Conservation (phyloP, 345 rosid species). For the Bretschneidera sinensis region DNA sequence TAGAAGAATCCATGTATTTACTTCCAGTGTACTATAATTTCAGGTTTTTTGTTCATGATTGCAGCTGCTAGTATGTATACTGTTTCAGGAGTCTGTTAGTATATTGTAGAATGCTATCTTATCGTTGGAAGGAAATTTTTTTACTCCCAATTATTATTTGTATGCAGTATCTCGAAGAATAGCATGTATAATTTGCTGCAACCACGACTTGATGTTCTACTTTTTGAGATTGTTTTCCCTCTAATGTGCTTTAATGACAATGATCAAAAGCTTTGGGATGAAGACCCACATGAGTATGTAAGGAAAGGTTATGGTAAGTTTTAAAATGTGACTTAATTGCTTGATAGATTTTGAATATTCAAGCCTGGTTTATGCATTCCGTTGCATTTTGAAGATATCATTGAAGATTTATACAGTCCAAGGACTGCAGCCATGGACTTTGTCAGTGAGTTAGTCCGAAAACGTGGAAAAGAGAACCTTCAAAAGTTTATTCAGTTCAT, state of each 20-base stretch:
- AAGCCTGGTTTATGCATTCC: slow-evolving; percentile 10
- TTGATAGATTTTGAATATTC: slow-evolving; percentile 3
- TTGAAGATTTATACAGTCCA: slow-evolving; percentile 98
- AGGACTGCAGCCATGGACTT: slow-evolving; percentile 98
- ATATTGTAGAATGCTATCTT: too few species aligned
- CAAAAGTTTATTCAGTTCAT: slow-evolving; percentile 82
- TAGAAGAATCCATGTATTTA: too few species aligned
- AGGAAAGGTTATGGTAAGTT: slow-evolving; percentile 99
- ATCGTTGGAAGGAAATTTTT: not conserved
- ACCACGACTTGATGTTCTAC: slow-evolving; percentile 81
- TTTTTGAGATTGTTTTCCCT: slow-evolving; percentile 96
- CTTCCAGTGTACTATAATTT: too few species aligned
- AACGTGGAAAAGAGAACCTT: slow-evolving; percentile 92
- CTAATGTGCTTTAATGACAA: slow-evolving; percentile 95
- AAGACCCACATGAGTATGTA: slow-evolving; percentile 99
- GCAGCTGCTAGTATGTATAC: too few species aligned
- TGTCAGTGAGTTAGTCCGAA: slow-evolving; percentile 91
- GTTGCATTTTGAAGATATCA: slow-evolving; percentile 63
- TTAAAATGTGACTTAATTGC: not conserved
- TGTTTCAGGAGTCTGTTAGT: too few species aligned
- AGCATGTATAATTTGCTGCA: slow-evolving; percentile 81
- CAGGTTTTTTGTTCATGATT: too few species aligned
- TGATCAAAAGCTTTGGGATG: slow-evolving; percentile 99
- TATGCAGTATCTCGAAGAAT: slow-evolving; percentile 75
- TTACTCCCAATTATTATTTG: slow-evolving; percentile 1